phyloP scores from a whole-genome alignment of 768 basidiomycete genomes.

The Termitomyces sp. region DNA sequence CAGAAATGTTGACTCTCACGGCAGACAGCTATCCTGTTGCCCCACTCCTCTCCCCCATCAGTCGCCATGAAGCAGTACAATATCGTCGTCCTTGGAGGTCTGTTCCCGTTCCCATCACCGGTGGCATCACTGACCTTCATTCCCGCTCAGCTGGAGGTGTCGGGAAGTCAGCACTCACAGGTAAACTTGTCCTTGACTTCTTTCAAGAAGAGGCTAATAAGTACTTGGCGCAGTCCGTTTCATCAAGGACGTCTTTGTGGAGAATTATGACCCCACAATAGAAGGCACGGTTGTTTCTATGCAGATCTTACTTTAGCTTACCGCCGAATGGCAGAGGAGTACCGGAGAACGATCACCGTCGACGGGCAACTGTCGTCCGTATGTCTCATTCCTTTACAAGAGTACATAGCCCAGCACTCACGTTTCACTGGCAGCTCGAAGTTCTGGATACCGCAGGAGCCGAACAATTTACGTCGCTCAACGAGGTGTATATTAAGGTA shows the following conservation, averaged over 20 bases:
- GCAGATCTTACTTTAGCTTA: not conserved
- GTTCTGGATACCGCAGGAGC: slow-evolving; percentile 81
- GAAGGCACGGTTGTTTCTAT: slow-evolving; percentile 46
- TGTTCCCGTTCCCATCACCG: slow-evolving; percentile 15
- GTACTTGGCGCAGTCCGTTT: slow-evolving; percentile 50
- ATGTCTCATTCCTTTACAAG: slow-evolving; percentile 16
- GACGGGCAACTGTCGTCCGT: slow-evolving; percentile 63
- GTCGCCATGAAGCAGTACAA: slow-evolving; percentile 63
- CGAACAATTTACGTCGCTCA: slow-evolving; percentile 79
- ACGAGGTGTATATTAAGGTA: slow-evolving; percentile 80
- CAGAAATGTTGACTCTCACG: slow-evolving; percentile 14
- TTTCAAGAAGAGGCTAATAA: slow-evolving; percentile 1
- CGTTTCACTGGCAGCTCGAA: slow-evolving; percentile 48
- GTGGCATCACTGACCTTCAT: slow-evolving; percentile 4
- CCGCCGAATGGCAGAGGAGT: slow-evolving; percentile 50
- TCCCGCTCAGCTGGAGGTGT: slow-evolving; percentile 68
- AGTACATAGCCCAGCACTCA: not conserved
- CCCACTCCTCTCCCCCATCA: not conserved
- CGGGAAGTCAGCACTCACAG: slow-evolving; percentile 81
- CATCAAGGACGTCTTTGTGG: slow-evolving; percentile 65
- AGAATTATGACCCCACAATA: slow-evolving; percentile 80
- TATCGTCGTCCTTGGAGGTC: slow-evolving; percentile 78
- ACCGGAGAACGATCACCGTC: slow-evolving; percentile 57
- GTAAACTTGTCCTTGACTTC: slow-evolving; percentile 16
- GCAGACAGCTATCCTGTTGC: slow-evolving; percentile 8